Conservation (phyloP, 495 filamentous ascomycete species). For the Aspergillus taichungensis region DNA sequence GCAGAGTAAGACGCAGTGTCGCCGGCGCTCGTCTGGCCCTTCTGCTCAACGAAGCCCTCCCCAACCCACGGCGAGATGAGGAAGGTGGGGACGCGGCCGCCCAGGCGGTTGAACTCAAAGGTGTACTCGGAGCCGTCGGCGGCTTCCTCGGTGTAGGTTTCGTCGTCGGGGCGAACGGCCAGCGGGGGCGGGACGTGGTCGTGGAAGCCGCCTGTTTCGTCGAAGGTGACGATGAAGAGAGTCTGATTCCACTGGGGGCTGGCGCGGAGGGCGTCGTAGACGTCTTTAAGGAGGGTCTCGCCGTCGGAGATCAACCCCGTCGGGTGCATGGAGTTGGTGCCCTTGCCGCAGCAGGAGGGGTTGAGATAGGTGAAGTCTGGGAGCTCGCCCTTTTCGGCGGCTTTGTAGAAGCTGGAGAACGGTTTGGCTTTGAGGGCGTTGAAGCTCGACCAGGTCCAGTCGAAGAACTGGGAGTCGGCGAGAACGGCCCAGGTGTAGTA, state of each 20-base stretch:
- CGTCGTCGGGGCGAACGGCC: constrained; percentile 27
- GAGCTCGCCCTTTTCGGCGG: constrained; percentile 29
- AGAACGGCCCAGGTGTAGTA: constrained; percentile 34
- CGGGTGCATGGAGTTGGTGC: constrained; percentile 42
- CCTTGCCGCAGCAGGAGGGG: constrained; percentile 40
- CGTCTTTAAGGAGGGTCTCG: constrained; percentile 39
- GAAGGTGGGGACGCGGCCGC: constrained; percentile 40
- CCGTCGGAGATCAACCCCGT: constrained; percentile 36
- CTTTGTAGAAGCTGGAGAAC: constrained; percentile 27
- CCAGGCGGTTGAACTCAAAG: constrained; percentile 39
- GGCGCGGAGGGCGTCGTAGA: constrained; percentile 41
- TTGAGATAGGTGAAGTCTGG: constrained; percentile 43
- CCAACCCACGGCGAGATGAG: constrained; percentile 41
- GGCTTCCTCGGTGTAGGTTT: constrained; percentile 36
- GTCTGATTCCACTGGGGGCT: constrained; percentile 39
- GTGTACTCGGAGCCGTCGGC: constrained; percentile 33
- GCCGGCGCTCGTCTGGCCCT: constrained; percentile 27
- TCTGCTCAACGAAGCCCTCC: constrained; percentile 38
- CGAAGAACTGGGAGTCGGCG: constrained; percentile 27
- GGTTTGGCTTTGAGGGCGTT: constrained; percentile 26
- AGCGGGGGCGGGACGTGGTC: constrained; percentile 42
- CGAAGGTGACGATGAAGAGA: constrained; percentile 42
- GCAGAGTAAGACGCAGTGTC: constrained; percentile 29
- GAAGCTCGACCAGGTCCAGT: constrained; percentile 32
- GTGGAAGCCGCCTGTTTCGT: constrained; percentile 42